These are phyloP conservation scores for Glycine tomentella DNA, from an alignment of 306 rosid genomes.

Conservation along the genomic window DNA sequence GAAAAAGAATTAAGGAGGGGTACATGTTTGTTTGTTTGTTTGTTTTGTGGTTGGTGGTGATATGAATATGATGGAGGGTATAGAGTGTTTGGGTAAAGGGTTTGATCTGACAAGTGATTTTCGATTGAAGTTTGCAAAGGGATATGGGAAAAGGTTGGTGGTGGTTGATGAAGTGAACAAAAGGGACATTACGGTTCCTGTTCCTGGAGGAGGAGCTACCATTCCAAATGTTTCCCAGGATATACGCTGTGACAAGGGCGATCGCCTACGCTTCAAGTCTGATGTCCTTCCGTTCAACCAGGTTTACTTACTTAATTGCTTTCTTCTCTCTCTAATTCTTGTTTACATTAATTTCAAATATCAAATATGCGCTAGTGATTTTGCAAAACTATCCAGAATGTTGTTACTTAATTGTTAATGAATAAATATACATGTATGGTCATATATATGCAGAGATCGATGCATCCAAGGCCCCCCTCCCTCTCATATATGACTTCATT, in stretches of 20 bases:
- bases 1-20: no score
- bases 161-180: slow-evolving; percentile 60
- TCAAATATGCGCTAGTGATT: no score
- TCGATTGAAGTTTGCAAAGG: slow-evolving; percentile 70
- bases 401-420: no score
- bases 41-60: no score
- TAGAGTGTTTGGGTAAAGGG: slow-evolving; percentile 77
- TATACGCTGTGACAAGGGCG: slow-evolving; percentile 81
- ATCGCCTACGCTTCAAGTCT: slow-evolving; percentile 81
- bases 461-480: no score
- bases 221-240: slow-evolving; percentile 69
- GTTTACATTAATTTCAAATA: no score
- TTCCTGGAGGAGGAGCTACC: slow-evolving; percentile 59
- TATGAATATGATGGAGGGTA: slow-evolving; percentile 10
- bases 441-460: no score
- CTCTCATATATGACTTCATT: no score
- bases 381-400: no score
- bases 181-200: slow-evolving; percentile 70
- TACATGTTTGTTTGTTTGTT: no score
- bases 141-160: slow-evolving; percentile 56
- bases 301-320: slow-evolving; percentile 41
- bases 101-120: slow-evolving; percentile 80
- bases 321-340: no score
- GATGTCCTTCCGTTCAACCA: slow-evolving; percentile 79
- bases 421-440: no score